Percentiles rank a stretch among this genome's conserved stretches.
Evolutionary conservation across 1,284 basidiomycete species (phyloP).

Genomic region (Ceratobasidium sp.): DNA sequence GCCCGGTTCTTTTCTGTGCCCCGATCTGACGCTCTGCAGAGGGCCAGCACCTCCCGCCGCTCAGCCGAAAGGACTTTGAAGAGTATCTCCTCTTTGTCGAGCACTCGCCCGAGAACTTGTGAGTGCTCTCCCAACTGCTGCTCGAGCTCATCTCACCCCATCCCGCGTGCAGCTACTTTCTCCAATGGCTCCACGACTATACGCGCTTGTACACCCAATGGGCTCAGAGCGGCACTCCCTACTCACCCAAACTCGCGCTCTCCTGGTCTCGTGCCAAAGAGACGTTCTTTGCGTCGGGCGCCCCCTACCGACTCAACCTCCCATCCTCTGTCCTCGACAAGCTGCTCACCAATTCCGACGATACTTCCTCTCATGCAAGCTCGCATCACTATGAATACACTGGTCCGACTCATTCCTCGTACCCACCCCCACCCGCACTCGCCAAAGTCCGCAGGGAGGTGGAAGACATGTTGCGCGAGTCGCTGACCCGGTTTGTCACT

Average conservation of each 20-base stretch:
- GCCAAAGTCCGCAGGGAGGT: conserved; percentile 56
- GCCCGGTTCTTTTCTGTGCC: neutral
- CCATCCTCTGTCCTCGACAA: conserved; percentile 68
- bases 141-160: neutral
- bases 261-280: conserved; percentile 78
- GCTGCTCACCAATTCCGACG: conserved; percentile 50
- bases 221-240: conserved; percentile 5
- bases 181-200: conserved; percentile 42
- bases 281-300: conserved; percentile 74
- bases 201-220: conserved; percentile 1
- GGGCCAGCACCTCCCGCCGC: conserved; percentile 40
- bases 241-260: conserved; percentile 56
- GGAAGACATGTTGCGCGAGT: conserved; percentile 61
- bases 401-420: conserved; percentile 47
- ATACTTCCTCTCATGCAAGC: conserved; percentile 1
- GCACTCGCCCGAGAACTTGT: conserved; percentile 41
- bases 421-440: conserved; percentile 71
- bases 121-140: neutral
- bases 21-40: neutral
- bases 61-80: conserved; percentile 43
- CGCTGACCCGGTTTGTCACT: conserved; percentile 69
- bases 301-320: conserved; percentile 72
- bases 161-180: conserved; percentile 40
- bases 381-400: neutral
- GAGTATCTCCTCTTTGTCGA: conserved; percentile 42